Evolutionary conservation across 1,284 basidiomycete species (phyloP).

Genomic region (Ustilago nuda): DNA sequence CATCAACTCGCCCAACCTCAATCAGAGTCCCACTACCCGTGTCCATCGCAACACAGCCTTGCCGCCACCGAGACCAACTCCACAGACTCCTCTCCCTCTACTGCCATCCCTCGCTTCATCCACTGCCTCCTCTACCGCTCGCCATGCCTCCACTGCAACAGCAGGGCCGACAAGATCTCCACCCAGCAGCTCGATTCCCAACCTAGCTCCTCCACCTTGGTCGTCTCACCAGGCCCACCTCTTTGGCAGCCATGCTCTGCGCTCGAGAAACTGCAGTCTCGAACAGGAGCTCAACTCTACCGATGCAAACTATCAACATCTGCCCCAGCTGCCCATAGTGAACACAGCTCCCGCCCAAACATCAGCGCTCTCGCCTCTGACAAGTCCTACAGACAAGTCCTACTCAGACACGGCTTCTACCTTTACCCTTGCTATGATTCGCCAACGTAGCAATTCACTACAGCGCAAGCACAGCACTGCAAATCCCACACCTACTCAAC

Average conservation of each 20-base stretch:
- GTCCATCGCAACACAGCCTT: conserved; percentile 25
- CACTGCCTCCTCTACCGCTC: conserved; percentile 11
- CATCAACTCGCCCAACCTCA: conserved; percentile 24
- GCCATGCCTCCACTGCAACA: not conserved
- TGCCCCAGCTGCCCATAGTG: not conserved
- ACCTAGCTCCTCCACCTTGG: not conserved
- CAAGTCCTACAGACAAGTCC: not conserved
- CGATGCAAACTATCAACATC: conserved; percentile 10
- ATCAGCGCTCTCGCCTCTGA: not conserved
- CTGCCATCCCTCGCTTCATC: conserved; percentile 37
- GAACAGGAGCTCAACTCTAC: conserved; percentile 32
- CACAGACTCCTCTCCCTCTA: conserved; percentile 47
- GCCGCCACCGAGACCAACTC: conserved; percentile 47
- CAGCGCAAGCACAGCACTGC: conserved; percentile 25
- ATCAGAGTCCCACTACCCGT: conserved; percentile 12
- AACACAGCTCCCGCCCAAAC: not conserved
- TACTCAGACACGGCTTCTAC: conserved; percentile 12
- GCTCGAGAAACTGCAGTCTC: conserved; percentile 34
- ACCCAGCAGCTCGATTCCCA: conserved; percentile 14
- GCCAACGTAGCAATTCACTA: conserved; percentile 36
- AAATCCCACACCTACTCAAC: not conserved
- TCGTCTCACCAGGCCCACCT: conserved; percentile 19
- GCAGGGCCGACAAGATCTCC: conserved; percentile 1
- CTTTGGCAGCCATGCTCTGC: conserved; percentile 10
- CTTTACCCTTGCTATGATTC: conserved; percentile 28